Conservation (phyloP, 257 asterid genomes). For the Solanum raphanifolium region DNA sequence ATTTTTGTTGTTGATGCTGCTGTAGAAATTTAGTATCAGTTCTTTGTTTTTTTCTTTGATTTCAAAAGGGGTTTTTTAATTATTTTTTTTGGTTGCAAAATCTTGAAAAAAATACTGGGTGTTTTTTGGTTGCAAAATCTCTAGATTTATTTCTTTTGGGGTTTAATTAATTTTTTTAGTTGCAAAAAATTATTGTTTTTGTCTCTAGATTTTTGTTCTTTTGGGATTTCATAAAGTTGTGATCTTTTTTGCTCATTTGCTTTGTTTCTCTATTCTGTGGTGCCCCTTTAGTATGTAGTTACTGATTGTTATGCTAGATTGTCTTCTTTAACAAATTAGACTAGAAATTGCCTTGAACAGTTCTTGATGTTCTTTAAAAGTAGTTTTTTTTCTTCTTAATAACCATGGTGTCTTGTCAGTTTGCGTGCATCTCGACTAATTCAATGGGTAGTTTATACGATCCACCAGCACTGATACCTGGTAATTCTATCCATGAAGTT, state of each 20-base stretch:
- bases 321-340: neutral
- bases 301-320: neutral
- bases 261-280: neutral
- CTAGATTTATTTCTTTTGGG: neutral
- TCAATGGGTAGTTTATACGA: neutral
- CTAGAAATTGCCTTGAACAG: neutral
- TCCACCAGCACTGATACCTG: neutral
- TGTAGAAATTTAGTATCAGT: neutral
- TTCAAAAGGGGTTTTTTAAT: neutral
- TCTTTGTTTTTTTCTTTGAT: neutral
- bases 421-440: neutral
- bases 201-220: neutral
- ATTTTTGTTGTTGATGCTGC: neutral
- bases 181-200: neutral
- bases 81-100: neutral
- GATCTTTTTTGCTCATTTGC: neutral
- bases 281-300: neutral
- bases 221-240: neutral
- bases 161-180: neutral
- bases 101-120: neutral
- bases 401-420: neutral
- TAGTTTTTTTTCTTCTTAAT: neutral
- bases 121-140: neutral
- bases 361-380: neutral
- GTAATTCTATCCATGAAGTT: neutral